These are phyloP conservation scores for Peronospora tabacina DNA, from an alignment of 352 stramenopile species.

Conservation along the genomic window DNA sequence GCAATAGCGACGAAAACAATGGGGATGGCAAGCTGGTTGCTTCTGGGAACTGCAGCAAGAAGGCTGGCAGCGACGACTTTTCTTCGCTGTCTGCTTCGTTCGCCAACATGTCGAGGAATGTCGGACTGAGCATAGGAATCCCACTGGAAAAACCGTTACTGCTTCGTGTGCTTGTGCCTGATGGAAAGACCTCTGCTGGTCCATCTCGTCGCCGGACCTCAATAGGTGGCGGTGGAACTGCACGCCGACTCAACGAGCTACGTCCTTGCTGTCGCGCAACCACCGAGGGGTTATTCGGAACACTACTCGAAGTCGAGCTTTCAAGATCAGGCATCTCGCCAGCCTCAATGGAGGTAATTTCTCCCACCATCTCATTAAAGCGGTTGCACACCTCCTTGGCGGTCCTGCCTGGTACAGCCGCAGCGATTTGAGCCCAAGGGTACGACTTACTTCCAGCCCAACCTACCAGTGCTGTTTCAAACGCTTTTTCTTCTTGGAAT, in stretches of 20 bases:
- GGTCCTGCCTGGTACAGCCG: slow-evolving; percentile 56
- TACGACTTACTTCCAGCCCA: slow-evolving; percentile 58
- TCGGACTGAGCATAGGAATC: slow-evolving; percentile 60
- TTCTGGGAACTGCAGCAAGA: slow-evolving; percentile 26
- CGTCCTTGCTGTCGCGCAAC: slow-evolving; percentile 9
- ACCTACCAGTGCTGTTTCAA: slow-evolving; percentile 61
- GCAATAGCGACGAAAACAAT: slow-evolving; percentile 30
- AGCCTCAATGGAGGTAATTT: slow-evolving; percentile 62
- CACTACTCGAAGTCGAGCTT: slow-evolving; percentile 2
- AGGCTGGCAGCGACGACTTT: slow-evolving; percentile 34
- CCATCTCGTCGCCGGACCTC: slow-evolving; percentile 33
- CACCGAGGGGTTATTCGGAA: neutral
- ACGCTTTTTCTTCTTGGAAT: slow-evolving; percentile 76
- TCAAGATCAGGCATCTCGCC: slow-evolving; percentile 2
- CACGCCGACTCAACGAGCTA: slow-evolving; percentile 40
- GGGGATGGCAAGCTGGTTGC: slow-evolving; percentile 35
- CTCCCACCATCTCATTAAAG: slow-evolving; percentile 72
- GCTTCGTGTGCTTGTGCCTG: slow-evolving; percentile 21
- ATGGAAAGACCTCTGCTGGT: slow-evolving; percentile 12
- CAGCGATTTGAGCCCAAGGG: slow-evolving; percentile 73
- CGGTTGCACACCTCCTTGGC: slow-evolving; percentile 59
- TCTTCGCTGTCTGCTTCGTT: slow-evolving; percentile 48
- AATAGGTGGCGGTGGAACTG: slow-evolving; percentile 58
- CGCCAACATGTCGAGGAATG: slow-evolving; percentile 63
- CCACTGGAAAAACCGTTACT: slow-evolving; percentile 20